Evolutionary conservation across 2,329 filamentous ascomycete species (phyloP).

Genomic region (Fusarium duplospermum): DNA sequence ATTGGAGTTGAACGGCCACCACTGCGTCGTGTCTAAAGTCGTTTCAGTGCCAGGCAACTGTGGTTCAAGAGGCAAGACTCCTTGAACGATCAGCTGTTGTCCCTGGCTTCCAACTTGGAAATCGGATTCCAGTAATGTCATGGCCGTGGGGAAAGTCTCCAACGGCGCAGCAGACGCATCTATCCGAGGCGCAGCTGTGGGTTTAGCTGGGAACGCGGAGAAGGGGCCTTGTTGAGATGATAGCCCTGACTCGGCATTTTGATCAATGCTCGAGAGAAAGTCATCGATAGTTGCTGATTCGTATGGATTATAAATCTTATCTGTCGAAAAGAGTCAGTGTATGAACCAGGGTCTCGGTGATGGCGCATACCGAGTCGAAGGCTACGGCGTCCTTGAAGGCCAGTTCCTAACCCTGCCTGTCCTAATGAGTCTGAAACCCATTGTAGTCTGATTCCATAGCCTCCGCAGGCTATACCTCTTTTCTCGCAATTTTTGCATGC

Average conservation of each 20-base stretch:
- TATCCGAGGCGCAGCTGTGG: background rate
- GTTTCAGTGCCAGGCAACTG: background rate
- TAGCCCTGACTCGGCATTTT: background rate
- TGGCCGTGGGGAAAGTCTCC: background rate
- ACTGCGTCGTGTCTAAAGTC: background rate
- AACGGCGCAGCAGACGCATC: background rate
- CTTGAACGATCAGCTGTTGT: background rate
- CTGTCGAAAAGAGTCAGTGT: background rate
- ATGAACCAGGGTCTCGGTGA: background rate
- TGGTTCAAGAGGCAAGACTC: background rate
- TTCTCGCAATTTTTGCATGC: conserved; percentile 27
- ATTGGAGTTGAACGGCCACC: background rate
- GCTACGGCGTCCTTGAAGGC: background rate
- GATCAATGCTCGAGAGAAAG: background rate
- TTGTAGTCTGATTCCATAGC: background rate
- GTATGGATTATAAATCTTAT: background rate
- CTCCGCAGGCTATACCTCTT: background rate
- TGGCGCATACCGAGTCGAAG: background rate
- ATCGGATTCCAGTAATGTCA: background rate
- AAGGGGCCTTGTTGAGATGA: background rate
- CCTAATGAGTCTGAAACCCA: background rate
- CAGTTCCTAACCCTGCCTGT: background rate
- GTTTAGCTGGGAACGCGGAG: background rate
- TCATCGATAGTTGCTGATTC: background rate
- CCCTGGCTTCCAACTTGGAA: background rate